Base-by-base conservation (phyloP, 2,329 filamentous ascomycete genomes). In the Colletotrichum lini region DNA sequence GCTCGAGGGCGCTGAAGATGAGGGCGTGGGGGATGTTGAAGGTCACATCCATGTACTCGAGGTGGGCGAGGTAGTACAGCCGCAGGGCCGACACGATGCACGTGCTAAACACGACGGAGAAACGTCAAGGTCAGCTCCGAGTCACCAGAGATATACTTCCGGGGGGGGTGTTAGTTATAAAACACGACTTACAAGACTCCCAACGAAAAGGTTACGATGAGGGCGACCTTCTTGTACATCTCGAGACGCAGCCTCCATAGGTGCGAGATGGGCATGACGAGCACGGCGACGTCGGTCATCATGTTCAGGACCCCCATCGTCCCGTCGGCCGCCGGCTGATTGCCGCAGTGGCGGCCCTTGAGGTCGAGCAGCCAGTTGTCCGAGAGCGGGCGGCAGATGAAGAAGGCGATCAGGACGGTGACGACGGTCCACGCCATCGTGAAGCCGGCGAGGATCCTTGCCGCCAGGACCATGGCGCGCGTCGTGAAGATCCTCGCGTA, bases 1-100 rank as follows among this genome's bases (percentile, higher is more conserved):
- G 82, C 73, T 84, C 83, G 21, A 82, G 72, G 12, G 77, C 78
- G 18, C 77, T 79, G 73, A 82, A 83, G 63, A 84, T 75, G 53
- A 78, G 78, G 4, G 82, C 79, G 10, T 73, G 74, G 23, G 79
- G 77, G 47, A 81, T 76, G 9, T 77, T 78, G 58, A 75, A 80
- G 18, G 82, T 82, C 52, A 84, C 75, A 57, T 79, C 78, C 2
- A 80, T 78, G 7, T 74, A 75, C 16, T 78, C 77, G 38, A 81
- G 76, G 9, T 78, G 77, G 54, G 76, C 75, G 47, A 84, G 78
- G 23, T 77, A 75, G 45, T 75, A 74, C 65, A 83, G 77, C 5
- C 82, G 79, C 65, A 83, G 73, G 56, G 75, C 76, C 61, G 77
- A 80, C 56, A 82, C 78, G 47, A 82, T 77, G 67, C 78, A 80